Percentiles rank a stretch among this genome's conserved stretches.
phyloP scores from a whole-genome alignment of 495 filamentous ascomycete species.

The Tuber microsphaerosporum region DNA sequence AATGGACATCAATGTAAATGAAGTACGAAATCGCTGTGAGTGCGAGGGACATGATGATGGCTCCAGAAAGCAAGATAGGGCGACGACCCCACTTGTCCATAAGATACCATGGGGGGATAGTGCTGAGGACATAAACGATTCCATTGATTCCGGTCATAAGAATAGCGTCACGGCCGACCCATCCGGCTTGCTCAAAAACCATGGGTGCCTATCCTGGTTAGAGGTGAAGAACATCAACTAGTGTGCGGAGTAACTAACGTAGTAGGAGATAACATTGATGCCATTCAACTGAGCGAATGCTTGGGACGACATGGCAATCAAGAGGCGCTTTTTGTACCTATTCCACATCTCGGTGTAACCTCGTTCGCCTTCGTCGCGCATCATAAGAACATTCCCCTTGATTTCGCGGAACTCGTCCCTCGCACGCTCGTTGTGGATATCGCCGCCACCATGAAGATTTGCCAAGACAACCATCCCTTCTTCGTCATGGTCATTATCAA shows the following conservation, averaged over 20 bases:
- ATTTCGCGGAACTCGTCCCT: constrained; percentile 95
- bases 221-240: neutral
- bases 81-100: constrained; percentile 90
- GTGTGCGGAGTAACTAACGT: constrained; percentile 44
- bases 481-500: constrained; percentile 97
- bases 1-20: constrained; percentile 71
- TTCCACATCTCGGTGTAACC: constrained; percentile 92
- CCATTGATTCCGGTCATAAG: constrained; percentile 97
- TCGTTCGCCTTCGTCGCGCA: constrained; percentile 88
- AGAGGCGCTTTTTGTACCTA: constrained; percentile 81
- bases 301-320: constrained; percentile 99
- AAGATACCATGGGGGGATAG: constrained; percentile 93
- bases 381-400: constrained; percentile 91
- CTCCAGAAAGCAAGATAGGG: constrained; percentile 82
- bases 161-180: constrained; percentile 80
- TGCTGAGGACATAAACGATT: constrained; percentile 81
- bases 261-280: constrained; percentile 99
- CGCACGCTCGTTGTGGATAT: constrained; percentile 84
- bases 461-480: constrained; percentile 97
- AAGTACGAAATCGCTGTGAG: constrained; percentile 94
- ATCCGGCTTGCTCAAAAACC: constrained; percentile 93
- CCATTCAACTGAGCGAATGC: constrained; percentile 93
- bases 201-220: constrained; percentile 56
- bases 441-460: constrained; percentile 90
- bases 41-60: constrained; percentile 81